Evolutionary conservation across 2,329 filamentous ascomycete species (phyloP).

Genomic region (Thielaviopsis populi): DNA sequence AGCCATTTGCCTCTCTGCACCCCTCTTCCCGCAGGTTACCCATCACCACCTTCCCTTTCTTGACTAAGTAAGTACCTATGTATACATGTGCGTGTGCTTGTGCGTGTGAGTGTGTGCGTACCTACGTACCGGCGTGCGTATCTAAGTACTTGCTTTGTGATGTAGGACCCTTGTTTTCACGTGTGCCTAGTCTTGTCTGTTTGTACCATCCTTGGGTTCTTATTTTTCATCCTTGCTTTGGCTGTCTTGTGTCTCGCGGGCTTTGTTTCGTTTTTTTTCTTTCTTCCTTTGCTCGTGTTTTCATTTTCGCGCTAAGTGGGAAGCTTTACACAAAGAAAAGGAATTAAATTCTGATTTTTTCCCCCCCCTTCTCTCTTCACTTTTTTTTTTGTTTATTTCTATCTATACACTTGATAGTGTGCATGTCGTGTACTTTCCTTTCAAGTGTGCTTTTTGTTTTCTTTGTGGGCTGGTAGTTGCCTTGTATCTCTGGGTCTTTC

Average conservation of each 20-base stretch:
- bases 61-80: not conserved
- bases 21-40: not conserved
- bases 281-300: conserved; percentile 10
- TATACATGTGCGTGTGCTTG: not conserved
- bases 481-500: not conserved
- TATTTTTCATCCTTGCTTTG: conserved; percentile 16
- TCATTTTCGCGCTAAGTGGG: conserved; percentile 2
- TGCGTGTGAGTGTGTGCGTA: not conserved
- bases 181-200: not conserved
- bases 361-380: not conserved
- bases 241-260: conserved; percentile 14
- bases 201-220: not conserved
- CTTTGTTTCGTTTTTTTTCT: conserved; percentile 11
- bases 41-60: not conserved
- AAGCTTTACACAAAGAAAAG: not conserved
- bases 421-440: not conserved
- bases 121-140: too few relatives aligned
- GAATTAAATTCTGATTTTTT: not conserved
- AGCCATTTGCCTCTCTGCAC: not conserved
- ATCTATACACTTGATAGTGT: not conserved
- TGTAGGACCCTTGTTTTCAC: not conserved
- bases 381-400: not conserved
- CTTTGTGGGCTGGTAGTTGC: not conserved
- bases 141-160: not conserved
- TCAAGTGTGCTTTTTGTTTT: not conserved